Conservation (phyloP, 2,329 filamentous ascomycete species). For the Aureobasidium sp. region DNA sequence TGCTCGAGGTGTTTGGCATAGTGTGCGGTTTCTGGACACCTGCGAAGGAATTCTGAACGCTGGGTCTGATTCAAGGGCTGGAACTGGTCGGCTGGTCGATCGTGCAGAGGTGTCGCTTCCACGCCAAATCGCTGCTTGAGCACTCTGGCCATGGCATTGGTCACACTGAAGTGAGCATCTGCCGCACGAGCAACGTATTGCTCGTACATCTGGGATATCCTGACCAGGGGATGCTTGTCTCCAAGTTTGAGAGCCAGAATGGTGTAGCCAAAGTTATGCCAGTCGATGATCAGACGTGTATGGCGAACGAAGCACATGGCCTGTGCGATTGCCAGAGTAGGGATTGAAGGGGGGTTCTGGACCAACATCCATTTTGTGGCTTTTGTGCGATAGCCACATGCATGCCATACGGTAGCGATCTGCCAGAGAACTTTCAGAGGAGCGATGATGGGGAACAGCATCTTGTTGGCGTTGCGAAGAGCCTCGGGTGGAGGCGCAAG, state of each 20-base stretch:
- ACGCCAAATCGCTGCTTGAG: slow-evolving; percentile 62
- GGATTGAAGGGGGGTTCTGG: slow-evolving; percentile 91
- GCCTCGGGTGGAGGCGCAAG: slow-evolving; percentile 60
- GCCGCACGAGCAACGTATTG: slow-evolving; percentile 60
- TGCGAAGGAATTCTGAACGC: slow-evolving; percentile 54
- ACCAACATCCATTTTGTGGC: slow-evolving; percentile 80
- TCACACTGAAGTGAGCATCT: slow-evolving; percentile 76
- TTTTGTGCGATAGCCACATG: slow-evolving; percentile 66
- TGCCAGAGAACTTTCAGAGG: slow-evolving; percentile 86
- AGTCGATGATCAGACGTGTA: slow-evolving; percentile 82
- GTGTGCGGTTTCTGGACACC: slow-evolving; percentile 57
- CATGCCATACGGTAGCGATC: slow-evolving; percentile 60
- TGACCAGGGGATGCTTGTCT: slow-evolving; percentile 64
- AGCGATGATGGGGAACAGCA: slow-evolving; percentile 71
- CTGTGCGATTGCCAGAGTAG: slow-evolving; percentile 71
- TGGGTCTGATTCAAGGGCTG: slow-evolving; percentile 54
- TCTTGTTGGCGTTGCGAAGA: slow-evolving; percentile 59
- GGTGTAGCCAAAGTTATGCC: slow-evolving; percentile 98
- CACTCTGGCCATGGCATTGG: slow-evolving; percentile 75
- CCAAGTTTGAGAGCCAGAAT: slow-evolving; percentile 69
- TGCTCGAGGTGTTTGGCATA: slow-evolving; percentile 44
- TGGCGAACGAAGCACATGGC: slow-evolving; percentile 68
- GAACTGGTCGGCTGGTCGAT: slow-evolving; percentile 78
- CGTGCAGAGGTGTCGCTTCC: slow-evolving; percentile 63
- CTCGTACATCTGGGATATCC: slow-evolving; percentile 72